phyloP scores from a whole-genome alignment of 2,329 filamentous ascomycete species.

The Tolypocladium sp. region DNA sequence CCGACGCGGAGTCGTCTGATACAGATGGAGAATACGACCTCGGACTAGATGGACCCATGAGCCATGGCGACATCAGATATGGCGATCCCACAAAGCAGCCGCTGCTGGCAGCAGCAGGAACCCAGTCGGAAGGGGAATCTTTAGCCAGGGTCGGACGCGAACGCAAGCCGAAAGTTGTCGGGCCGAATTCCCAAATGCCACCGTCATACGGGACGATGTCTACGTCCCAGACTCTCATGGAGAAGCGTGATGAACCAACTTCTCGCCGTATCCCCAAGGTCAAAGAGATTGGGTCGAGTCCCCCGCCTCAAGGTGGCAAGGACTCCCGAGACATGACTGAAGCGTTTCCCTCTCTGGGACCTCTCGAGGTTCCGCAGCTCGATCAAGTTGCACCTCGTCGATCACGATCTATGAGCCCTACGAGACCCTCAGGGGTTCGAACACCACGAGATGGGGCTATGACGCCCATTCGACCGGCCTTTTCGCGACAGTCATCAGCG shows the following conservation, averaged over 20 bases:
- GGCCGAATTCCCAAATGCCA: neutral
- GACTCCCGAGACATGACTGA: slow-evolving; percentile 3
- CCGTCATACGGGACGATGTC: slow-evolving; percentile 24
- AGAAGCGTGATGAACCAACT: neutral
- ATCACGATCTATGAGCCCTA: slow-evolving; percentile 15
- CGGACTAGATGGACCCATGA: slow-evolving; percentile 13
- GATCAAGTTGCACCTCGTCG: slow-evolving; percentile 5
- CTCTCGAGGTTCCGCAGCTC: slow-evolving; percentile 5
- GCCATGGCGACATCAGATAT: slow-evolving; percentile 16
- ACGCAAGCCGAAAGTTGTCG: slow-evolving; percentile 4
- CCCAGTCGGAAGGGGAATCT: slow-evolving; percentile 4
- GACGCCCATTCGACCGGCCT: slow-evolving; percentile 30
- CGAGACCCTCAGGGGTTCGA: slow-evolving; percentile 9
- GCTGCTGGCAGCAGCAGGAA: slow-evolving; percentile 7
- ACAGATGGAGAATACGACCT: slow-evolving; percentile 19
- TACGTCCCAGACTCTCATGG: slow-evolving; percentile 10
- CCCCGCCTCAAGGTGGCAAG: neutral
- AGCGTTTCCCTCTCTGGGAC: slow-evolving; percentile 13
- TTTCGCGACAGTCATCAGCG: slow-evolving; percentile 43
- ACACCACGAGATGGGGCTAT: slow-evolving; percentile 11
- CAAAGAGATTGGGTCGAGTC: neutral
- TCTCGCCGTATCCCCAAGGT: slow-evolving; percentile 6
- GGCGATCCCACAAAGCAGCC: slow-evolving; percentile 10
- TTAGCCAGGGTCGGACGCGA: slow-evolving; percentile 8
- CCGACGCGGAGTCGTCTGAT: slow-evolving; percentile 20